These are phyloP conservation scores for Xylariomycetidae sp. DNA, from an alignment of 2,329 filamentous ascomycete species.

Conservation along the genomic window DNA sequence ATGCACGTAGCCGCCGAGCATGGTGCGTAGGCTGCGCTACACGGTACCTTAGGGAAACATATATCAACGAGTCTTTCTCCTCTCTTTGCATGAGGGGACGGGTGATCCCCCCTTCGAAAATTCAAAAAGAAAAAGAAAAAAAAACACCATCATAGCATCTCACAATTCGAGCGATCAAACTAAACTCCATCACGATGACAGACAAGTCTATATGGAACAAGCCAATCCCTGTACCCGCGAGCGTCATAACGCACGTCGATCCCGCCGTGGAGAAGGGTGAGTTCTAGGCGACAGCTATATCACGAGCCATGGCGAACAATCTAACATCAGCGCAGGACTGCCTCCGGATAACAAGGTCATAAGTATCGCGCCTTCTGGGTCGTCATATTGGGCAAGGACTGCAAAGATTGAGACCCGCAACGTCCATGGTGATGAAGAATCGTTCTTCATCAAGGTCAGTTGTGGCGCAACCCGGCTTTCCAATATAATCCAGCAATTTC, in stretches of 20 bases:
- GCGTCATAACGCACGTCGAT: slow-evolving; percentile 13
- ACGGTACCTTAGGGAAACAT: no score
- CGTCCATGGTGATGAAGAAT: neutral
- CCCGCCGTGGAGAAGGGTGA: slow-evolving; percentile 9
- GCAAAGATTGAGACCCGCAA: neutral
- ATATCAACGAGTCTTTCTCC: no score
- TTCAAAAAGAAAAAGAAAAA: neutral
- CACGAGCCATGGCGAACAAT: no score
- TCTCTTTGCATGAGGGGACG: no score
- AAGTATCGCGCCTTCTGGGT: neutral
- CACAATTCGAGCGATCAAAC: no score
- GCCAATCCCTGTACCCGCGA: slow-evolving; percentile 8
- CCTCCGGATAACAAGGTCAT: neutral
- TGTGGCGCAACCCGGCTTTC: no score
- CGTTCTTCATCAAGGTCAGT: neutral
- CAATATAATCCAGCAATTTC: no score
- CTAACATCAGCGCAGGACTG: no score
- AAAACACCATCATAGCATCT: neutral
- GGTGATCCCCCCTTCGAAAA: no score
- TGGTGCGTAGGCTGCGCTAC: no score
- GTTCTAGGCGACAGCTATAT: neutral
- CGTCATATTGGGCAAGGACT: neutral
- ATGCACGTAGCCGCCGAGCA: no score
- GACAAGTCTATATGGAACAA: slow-evolving; percentile 9
- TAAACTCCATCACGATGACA: no score